A percentile compares a stretch with the other conserved stretches of the same genome.
phyloP scores from a whole-genome alignment of 1,284 basidiomycete genomes.

The Ganoderma leucocontextum region DNA sequence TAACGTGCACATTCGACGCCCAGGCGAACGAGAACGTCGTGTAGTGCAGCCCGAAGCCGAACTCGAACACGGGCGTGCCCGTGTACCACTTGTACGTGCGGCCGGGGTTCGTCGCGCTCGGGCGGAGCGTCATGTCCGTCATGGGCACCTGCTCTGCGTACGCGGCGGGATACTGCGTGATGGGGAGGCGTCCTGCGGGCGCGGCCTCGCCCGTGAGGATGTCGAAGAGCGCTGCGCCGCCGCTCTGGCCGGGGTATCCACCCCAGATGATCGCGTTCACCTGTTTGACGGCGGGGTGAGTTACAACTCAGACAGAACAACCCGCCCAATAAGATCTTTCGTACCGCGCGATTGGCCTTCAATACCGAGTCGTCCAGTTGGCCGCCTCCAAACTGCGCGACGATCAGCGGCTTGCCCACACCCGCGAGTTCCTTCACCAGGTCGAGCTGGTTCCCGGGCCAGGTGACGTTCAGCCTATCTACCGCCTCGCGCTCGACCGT shows the following conservation, averaged over 20 bases:
- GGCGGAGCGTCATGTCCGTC: conserved; percentile 65
- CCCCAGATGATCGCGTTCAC: conserved; percentile 64
- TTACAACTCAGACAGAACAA: not conserved
- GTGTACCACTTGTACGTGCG: conserved; percentile 65
- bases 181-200: conserved; percentile 61
- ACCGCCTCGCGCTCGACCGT: conserved; percentile 59
- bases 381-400: conserved; percentile 64
- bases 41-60: conserved; percentile 62
- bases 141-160: conserved; percentile 59
- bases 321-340: conserved; percentile 21
- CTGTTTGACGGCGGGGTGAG: conserved; percentile 37
- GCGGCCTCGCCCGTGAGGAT: conserved; percentile 58
- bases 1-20: conserved; percentile 45
- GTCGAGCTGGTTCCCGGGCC: conserved; percentile 54
- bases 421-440: conserved; percentile 53
- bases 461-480: conserved; percentile 56
- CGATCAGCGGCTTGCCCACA: conserved; percentile 58
- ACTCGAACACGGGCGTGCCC: conserved; percentile 59
- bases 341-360: conserved; percentile 52
- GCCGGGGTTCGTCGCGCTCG: conserved; percentile 56
- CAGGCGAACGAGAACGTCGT: conserved; percentile 57
- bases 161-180: conserved; percentile 60
- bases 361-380: conserved; percentile 60
- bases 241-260: conserved; percentile 64
- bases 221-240: conserved; percentile 59